These are phyloP conservation scores for Plectosphaerella plurivora DNA, from an alignment of 2,329 filamentous ascomycete genomes.

Conservation along the genomic window DNA sequence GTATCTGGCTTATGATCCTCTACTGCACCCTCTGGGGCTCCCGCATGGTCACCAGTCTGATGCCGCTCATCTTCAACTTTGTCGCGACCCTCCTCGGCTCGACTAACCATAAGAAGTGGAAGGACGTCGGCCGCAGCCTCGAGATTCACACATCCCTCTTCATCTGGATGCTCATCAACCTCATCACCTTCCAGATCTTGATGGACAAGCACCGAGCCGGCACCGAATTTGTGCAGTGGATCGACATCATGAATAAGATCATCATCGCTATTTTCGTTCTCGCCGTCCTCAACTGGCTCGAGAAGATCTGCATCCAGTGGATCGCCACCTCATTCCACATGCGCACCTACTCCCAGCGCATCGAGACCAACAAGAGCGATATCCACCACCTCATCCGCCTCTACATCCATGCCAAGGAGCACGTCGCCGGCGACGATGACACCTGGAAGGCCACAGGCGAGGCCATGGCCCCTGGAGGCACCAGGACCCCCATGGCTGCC, in stretches of 20 bases:
- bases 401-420: conserved; percentile 72
- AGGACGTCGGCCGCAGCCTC: conserved; percentile 78
- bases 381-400: conserved; percentile 57
- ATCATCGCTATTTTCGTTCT: conserved; percentile 81
- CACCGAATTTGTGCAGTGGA: conserved; percentile 50
- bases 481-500: conserved; percentile 68
- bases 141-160: conserved; percentile 84
- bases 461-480: conserved; percentile 41
- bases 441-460: conserved; percentile 38
- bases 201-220: conserved; percentile 54
- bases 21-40: conserved; percentile 89
- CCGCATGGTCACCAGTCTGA: conserved; percentile 46
- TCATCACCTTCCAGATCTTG: conserved; percentile 81
- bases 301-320: conserved; percentile 92
- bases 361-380: conserved; percentile 89
- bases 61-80: conserved; percentile 41
- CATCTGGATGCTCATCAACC: conserved; percentile 84
- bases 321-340: conserved; percentile 92
- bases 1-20: conserved; percentile 89
- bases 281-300: conserved; percentile 73
- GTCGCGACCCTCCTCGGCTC: conserved; percentile 71
- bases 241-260: conserved; percentile 76
- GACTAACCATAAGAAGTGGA: conserved; percentile 90
- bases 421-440: conserved; percentile 50
- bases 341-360: conserved; percentile 84